Evolutionary conservation across 768 basidiomycete genomes (phyloP), one percentile per base, ranked within the genome.

Genomic region (Daedaleopsis sinensis): DNA sequence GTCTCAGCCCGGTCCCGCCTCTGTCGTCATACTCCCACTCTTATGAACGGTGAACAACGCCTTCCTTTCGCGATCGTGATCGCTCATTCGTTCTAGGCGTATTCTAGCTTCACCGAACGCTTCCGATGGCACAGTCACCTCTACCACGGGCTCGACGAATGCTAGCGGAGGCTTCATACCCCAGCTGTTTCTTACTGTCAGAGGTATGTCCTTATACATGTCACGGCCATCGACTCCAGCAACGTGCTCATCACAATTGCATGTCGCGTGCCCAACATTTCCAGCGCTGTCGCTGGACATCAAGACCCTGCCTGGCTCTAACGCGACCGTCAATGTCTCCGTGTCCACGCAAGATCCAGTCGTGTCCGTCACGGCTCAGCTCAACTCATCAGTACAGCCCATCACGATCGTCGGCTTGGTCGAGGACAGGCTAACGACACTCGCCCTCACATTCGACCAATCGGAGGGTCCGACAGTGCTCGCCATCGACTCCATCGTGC

Each of bases 151-250:
- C 24, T 59, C 67, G 13, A 68, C 57, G 6, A 36, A 57, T 48
- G 54, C 52, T 11, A 62, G 62, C 23, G 64, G 62, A 16, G 62
- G 59, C 21, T 35, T 68, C 27, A 61, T 68, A 24, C 67, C 67
- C 16, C 67, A 65, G 53, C 48, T 68, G 5, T 68, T 64, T 48
- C 55, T 68, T 21, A 57, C 62, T 16, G 62, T 68, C 46, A 38
- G 55, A 57, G 67, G 67, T 59, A 43, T 19, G 66, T 46, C 4
- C n/a, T 27, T n/a, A 32, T 12, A n/a, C 44, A 42, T 16, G 16
- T n/a, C 15, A 42, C 9, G 4, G 35, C 43, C 9, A 16, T 35
- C 23, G 21, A 16, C n/a, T 18, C 50, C 36, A 8, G 38, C 16
- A 8, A 39, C 43, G 24, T 57, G 35, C 37, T 36, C 36, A 11